Base-by-base conservation (phyloP, 108 stramenopile genomes). In the Thalassiosira profunda region DNA sequence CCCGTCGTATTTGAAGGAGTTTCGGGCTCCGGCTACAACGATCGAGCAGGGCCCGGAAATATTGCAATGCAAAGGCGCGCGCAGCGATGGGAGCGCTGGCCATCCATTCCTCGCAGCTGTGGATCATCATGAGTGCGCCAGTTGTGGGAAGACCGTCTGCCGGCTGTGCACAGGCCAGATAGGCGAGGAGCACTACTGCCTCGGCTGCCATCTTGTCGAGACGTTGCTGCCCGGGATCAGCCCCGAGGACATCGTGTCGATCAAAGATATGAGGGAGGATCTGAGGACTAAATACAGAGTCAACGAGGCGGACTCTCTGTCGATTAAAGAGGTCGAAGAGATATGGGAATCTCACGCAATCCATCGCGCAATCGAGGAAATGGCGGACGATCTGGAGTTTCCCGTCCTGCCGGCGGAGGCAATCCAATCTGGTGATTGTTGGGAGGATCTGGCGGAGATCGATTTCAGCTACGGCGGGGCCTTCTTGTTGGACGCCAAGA, bases 381-480 rank as follows among this genome's bases (percentile, higher is more conserved):
- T 48, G 47, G 33, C 63, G 12, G 47, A 64, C 18, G n/a, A 26
- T 1, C 23, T 58, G 0, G 0, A 20, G 34, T 49, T 64, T 47
- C 63, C 63, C 1, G 20, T 64, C 25, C 25, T 35, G 14, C 31
- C 14, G 24, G 42, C 33, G 24, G 48, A 47, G 11, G 23, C 63
- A 18, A 30, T 64, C 3, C 21, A 38, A 4, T 20, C 45, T 12
- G 46, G 48, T 15, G 63, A 64, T 12, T 12, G 51, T 23, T 64
- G 63, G 63, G 11, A 48, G 10, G 63, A 48, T 20, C 26, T 64
- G 5, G 40, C 40, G 10, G 63, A 64, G 47, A 51, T 64, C 51
- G 63, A 64, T 34, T 64, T 64, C 18, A 30, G n/a, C n/a, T 9
- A 43, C 8, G 63, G 63, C 5, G 63, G 47, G 10, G 34, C 46